phyloP scores from a whole-genome alignment of 164 flowering plant genomes.

The Chimonanthus praecox region DNA sequence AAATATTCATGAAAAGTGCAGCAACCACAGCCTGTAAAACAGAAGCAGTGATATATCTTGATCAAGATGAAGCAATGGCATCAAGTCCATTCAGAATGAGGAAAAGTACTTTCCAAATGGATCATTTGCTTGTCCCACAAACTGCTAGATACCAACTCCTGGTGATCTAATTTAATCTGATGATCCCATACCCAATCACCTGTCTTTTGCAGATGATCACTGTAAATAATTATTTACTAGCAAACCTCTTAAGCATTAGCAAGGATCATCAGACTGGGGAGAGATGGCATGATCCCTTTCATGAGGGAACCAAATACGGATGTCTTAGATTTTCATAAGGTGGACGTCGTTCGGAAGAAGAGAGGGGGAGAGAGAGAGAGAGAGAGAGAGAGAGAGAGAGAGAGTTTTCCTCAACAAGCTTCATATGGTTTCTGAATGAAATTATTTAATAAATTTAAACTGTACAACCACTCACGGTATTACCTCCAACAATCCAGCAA shows the following conservation, averaged over 20 bases:
- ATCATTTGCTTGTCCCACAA: background rate
- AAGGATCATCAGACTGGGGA: background rate
- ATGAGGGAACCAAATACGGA: background rate
- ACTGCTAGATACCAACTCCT: background rate
- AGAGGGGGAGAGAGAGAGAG: too few relatives aligned
- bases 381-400: too few relatives aligned
- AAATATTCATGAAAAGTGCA: slow-evolving; percentile 89
- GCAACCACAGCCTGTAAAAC: slow-evolving; percentile 81
- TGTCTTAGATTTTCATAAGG: background rate
- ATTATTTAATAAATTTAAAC: background rate
- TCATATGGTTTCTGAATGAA: background rate
- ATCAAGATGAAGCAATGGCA: background rate
- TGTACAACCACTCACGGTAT: slow-evolving; percentile 11
- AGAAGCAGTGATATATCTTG: background rate
- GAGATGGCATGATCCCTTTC: background rate
- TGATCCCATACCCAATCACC: background rate
- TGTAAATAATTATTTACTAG: background rate
- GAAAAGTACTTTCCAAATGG: too few relatives aligned
- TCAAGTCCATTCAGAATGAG: background rate
- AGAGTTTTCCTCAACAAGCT: background rate
- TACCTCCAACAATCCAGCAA: slow-evolving; percentile 72
- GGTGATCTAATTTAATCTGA: background rate
- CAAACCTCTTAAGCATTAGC: background rate
- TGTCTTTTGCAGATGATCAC: background rate
- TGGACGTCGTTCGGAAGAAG: background rate